A percentile compares a stretch with the other conserved stretches of the same genome.
Conservation (phyloP, 176 grass and related monocot genomes). For the Bolboschoenus planiculmis region DNA sequence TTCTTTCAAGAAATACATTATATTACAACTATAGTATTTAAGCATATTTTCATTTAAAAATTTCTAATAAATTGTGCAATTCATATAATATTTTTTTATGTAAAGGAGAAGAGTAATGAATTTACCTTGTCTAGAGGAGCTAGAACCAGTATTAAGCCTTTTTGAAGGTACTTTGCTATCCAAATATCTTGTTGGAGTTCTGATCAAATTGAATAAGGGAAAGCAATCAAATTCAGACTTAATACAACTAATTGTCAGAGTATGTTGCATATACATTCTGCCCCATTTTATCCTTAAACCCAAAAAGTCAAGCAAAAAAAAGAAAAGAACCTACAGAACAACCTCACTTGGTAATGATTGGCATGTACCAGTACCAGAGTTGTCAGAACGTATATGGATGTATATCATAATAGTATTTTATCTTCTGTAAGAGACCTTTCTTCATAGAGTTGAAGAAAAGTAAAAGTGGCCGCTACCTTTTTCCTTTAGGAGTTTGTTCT, state of each 20-base stretch:
- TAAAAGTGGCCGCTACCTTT: constrained; percentile 43
- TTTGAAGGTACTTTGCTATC: constrained; percentile 50
- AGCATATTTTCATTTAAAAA: not conserved
- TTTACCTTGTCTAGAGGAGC: constrained; percentile 40
- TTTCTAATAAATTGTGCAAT: not conserved
- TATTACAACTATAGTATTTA: not conserved
- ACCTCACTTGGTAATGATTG: not conserved
- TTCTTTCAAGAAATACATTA: not conserved
- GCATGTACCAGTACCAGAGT: not conserved
- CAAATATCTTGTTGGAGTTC: constrained; percentile 48
- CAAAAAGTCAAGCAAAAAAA: not conserved
- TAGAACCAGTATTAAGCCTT: constrained; percentile 46
- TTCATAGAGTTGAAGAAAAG: not conserved
- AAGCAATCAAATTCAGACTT: constrained; percentile 22
- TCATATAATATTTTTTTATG: not conserved
- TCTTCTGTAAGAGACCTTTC: not conserved
- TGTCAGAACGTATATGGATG: not conserved
- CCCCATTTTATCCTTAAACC: not conserved
- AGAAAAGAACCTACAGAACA: not conserved
- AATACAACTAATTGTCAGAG: not conserved
- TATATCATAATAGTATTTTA: not conserved
- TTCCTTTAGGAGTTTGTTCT: constrained; percentile 44
- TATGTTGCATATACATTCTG: not conserved
- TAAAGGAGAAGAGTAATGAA: constrained; percentile 9
- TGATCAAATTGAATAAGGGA: constrained; percentile 15